Percentiles rank a stretch among this genome's conserved stretches.
Evolutionary conservation across 371 early-diverging fungal genomes (phyloP).

Genomic region (Zychaea mexicana): DNA sequence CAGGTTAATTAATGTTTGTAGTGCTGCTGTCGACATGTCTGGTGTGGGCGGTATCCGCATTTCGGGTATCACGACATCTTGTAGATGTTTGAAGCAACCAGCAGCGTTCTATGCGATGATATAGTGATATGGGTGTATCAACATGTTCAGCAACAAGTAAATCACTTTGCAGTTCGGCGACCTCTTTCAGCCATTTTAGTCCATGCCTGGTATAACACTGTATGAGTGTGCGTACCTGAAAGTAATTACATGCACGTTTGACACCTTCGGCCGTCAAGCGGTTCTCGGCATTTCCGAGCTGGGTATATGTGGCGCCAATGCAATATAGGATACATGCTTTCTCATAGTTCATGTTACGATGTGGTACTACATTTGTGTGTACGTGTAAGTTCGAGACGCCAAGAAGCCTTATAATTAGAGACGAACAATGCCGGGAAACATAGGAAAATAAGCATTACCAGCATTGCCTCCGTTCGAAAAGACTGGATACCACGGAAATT

Average conservation of each 20-base stretch:
- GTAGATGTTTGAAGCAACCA: constrained; percentile 72
- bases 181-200: not conserved
- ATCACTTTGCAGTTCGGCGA: too few species aligned
- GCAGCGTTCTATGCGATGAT: constrained; percentile 70
- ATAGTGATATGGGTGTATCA: too few species aligned
- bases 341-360: constrained; percentile 79
- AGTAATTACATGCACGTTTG: constrained; percentile 73
- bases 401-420: too few species aligned
- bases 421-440: not conserved
- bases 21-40: constrained; percentile 63
- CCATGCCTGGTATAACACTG: not conserved
- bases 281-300: constrained; percentile 69
- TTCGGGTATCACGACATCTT: constrained; percentile 58
- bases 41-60: constrained; percentile 54
- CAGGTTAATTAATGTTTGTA: constrained; percentile 64
- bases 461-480: not conserved
- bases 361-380: too few species aligned
- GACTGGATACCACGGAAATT: constrained; percentile 67
- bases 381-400: too few species aligned
- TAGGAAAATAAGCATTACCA: too few species aligned
- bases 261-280: constrained; percentile 70
- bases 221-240: constrained; percentile 67
- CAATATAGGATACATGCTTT: constrained; percentile 83
- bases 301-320: constrained; percentile 81
- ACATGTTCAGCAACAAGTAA: not conserved